Percentiles rank a stretch among this genome's conserved stretches.
phyloP scores from a whole-genome alignment of 1,284 basidiomycete genomes.

The Ceratobasidium sp. region DNA sequence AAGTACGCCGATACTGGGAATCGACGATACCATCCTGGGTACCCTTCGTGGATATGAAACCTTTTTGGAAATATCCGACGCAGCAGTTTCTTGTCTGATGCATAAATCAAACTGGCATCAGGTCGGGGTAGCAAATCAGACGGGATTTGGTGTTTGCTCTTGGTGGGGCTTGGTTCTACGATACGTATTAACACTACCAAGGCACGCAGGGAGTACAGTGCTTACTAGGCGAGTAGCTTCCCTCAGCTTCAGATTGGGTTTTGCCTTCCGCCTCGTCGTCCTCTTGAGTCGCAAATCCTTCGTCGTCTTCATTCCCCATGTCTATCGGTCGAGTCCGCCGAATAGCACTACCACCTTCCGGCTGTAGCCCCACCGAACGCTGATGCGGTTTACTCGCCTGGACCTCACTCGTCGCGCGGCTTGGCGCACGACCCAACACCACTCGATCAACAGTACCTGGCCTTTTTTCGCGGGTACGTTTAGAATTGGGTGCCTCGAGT shows the following conservation, averaged over 20 bases:
- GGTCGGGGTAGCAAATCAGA: conserved; percentile 28
- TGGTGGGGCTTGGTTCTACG: neutral
- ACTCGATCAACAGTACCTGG: no score
- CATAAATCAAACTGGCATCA: neutral
- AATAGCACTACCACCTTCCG: no score
- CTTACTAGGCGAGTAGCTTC: neutral
- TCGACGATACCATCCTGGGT: conserved; percentile 29
- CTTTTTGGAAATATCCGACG: conserved; percentile 19
- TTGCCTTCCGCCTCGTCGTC: no score
- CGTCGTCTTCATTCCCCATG: no score
- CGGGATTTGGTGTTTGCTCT: neutral
- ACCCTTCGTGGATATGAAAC: conserved; percentile 26
- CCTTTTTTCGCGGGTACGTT: no score
- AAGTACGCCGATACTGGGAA: conserved; percentile 43
- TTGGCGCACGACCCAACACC: conserved; percentile 1
- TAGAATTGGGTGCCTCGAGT: no score
- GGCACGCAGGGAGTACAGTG: neutral
- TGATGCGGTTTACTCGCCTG: no score
- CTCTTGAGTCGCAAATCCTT: neutral
- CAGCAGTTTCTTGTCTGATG: neutral
- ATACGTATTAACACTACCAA: neutral
- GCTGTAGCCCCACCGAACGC: no score
- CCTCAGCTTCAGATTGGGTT: no score
- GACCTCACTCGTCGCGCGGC: neutral
- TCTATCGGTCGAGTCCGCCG: no score